Conservation (phyloP, 2,329 filamentous ascomycete genomes). For the Ophiognomonia clavigignenti-juglandacearum region DNA sequence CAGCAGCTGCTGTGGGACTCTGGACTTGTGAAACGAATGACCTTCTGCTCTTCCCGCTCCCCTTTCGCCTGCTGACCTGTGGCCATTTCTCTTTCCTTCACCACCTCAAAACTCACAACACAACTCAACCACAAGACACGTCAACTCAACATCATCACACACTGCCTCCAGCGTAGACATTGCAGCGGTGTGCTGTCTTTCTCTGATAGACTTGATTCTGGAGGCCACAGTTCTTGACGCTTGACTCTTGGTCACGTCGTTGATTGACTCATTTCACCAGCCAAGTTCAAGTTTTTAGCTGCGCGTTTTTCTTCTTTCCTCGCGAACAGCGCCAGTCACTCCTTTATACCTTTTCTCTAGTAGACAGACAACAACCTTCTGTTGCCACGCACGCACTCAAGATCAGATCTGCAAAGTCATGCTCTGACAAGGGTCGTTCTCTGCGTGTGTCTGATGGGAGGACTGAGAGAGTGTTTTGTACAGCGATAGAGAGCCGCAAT, state of each 20-base stretch:
- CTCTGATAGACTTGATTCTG: constrained; percentile 5
- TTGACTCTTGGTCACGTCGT: constrained; percentile 5
- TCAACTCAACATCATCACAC: background rate
- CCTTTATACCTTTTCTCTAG: constrained; percentile 10
- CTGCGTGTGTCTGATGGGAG: constrained; percentile 15
- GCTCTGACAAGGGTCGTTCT: constrained; percentile 11
- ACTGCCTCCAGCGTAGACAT: constrained; percentile 2
- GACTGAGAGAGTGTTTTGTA: constrained; percentile 12
- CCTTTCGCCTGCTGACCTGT: background rate
- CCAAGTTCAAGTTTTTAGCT: constrained; percentile 1
- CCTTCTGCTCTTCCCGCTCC: background rate
- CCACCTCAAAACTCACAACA: too few relatives aligned
- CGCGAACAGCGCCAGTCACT: constrained; percentile 11
- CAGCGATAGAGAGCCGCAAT: too few relatives aligned
- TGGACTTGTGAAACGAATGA: constrained; percentile 2
- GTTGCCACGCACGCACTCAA: constrained; percentile 5
- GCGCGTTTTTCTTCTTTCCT: background rate
- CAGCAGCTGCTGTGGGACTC: background rate
- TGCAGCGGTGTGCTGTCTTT: background rate
- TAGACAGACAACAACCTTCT: constrained; percentile 13
- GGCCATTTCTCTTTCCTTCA: background rate
- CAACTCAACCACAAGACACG: background rate
- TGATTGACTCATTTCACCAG: constrained; percentile 11
- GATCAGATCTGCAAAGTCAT: constrained; percentile 10
- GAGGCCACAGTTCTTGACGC: background rate